phyloP scores from a whole-genome alignment of 345 rosid species.

The Eucalyptus polybractea region DNA sequence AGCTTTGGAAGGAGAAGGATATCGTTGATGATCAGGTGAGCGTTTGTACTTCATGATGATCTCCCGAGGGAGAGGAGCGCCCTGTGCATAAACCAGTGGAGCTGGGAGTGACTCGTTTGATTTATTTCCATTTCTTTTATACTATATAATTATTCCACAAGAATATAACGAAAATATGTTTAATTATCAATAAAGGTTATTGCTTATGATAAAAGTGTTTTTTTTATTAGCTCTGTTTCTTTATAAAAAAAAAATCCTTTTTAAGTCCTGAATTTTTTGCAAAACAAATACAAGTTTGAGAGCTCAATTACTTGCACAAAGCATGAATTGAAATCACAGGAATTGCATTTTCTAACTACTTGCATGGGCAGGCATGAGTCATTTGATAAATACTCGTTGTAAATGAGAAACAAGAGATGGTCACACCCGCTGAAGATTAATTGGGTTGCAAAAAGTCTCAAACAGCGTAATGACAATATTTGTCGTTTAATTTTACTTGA shows the following conservation, averaged over 20 bases:
- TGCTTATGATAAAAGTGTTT: too few relatives aligned
- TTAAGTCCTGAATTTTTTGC: rapidly evolving
- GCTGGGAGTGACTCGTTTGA: neutral
- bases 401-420: neutral
- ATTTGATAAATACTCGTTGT: rapidly evolving
- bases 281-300: neutral
- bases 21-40: neutral
- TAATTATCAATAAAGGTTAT: neutral
- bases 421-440: rapidly evolving
- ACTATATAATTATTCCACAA: neutral
- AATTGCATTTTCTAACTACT: too few relatives aligned
- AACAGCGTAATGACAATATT: rapidly evolving
- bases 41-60: neutral
- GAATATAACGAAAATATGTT: neutral
- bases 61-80: neutral
- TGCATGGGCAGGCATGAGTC: neutral
- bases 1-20: neutral
- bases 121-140: neutral
- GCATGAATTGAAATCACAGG: neutral
- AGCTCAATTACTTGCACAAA: neutral
- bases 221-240: neutral
- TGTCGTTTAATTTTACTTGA: too few relatives aligned
- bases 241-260: neutral
- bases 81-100: neutral
- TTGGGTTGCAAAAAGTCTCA: neutral